Conservation (phyloP, 2,329 filamentous ascomycete genomes). For the Scedosporium boydii region DNA sequence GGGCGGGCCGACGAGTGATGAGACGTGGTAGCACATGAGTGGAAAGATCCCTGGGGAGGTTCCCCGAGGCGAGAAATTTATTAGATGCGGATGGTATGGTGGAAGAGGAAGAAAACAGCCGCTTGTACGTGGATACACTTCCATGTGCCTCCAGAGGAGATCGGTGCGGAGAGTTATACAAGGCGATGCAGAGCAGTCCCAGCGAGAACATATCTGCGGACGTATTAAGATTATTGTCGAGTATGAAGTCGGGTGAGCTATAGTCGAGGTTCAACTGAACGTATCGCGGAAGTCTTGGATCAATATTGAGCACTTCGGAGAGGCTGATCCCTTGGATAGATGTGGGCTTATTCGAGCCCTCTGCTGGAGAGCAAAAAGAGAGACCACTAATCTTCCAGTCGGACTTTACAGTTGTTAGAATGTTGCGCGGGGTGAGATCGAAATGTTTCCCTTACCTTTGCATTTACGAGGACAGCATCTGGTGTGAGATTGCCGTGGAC, state of each 20-base stretch:
- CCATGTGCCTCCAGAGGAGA: constrained; percentile 79
- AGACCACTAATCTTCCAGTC: constrained; percentile 99
- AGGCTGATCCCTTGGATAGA: constrained; percentile 73
- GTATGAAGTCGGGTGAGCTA: constrained; percentile 85
- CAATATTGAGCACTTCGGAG: constrained; percentile 74
- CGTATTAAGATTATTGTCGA: constrained; percentile 79
- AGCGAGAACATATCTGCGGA: constrained; percentile 91
- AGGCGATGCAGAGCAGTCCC: constrained; percentile 74
- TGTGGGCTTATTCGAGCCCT: constrained; percentile 63
- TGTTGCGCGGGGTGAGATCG: background rate
- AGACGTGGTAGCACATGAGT: constrained; percentile 71
- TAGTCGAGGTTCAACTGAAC: constrained; percentile 92
- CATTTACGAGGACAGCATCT: constrained; percentile 86
- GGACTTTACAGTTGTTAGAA: constrained; percentile 41
- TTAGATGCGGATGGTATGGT: constrained; percentile 71
- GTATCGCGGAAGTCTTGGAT: constrained; percentile 68
- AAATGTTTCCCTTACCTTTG: constrained; percentile 49
- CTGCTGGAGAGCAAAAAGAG: constrained; percentile 74
- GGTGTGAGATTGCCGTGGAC: constrained; percentile 93
- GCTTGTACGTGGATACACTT: constrained; percentile 76
- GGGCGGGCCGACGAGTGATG: constrained; percentile 78
- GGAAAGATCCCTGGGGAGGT: constrained; percentile 70
- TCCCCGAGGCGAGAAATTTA: constrained; percentile 71
- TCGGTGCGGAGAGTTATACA: constrained; percentile 89
- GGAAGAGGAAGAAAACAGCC: constrained; percentile 68